These are phyloP conservation scores for Camelina hispida DNA, from an alignment of 345 rosid species.

Conservation along the genomic window DNA sequence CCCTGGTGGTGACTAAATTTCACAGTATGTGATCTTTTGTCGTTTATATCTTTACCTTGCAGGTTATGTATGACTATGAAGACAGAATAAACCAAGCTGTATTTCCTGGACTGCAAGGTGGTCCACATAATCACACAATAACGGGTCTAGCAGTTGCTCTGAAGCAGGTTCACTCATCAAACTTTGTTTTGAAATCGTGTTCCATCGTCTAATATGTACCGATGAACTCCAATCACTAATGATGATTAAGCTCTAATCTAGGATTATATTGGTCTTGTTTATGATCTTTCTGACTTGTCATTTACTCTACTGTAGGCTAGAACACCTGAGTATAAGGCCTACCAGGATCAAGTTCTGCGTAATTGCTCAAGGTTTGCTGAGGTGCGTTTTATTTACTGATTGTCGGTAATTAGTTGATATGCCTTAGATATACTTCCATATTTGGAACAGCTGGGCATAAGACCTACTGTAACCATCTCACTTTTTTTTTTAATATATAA, in stretches of 20 bases:
- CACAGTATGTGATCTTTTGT: conserved; percentile 2
- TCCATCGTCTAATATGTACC: conserved; percentile 8
- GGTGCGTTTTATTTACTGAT: conserved; percentile 48
- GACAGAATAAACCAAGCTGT: conserved; percentile 93
- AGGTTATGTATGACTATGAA: conserved; percentile 89
- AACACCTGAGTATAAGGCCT: conserved; percentile 86
- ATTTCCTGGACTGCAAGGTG: conserved; percentile 97
- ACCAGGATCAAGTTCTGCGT: conserved; percentile 88
- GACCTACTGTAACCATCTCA: conserved; percentile 13
- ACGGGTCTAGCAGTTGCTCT: conserved; percentile 91
- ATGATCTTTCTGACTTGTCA: conserved; percentile 29
- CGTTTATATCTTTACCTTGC: conserved; percentile 23
- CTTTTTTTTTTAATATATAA: background rate
- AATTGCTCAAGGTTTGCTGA: conserved; percentile 79
- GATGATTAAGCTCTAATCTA: background rate
- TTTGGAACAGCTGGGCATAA: conserved; percentile 2
- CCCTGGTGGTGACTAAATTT: background rate
- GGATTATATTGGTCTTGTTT: conserved; percentile 4
- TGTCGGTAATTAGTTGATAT: background rate
- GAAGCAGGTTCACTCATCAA: conserved; percentile 63
- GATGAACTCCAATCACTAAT: conserved; percentile 1
- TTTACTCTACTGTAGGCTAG: conserved; percentile 53
- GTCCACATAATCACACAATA: conserved; percentile 97
- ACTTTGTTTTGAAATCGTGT: background rate
- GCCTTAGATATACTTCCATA: background rate